phyloP scores from a whole-genome alignment of 75 land plant genomes.

The Isoetes taiwanensis region DNA sequence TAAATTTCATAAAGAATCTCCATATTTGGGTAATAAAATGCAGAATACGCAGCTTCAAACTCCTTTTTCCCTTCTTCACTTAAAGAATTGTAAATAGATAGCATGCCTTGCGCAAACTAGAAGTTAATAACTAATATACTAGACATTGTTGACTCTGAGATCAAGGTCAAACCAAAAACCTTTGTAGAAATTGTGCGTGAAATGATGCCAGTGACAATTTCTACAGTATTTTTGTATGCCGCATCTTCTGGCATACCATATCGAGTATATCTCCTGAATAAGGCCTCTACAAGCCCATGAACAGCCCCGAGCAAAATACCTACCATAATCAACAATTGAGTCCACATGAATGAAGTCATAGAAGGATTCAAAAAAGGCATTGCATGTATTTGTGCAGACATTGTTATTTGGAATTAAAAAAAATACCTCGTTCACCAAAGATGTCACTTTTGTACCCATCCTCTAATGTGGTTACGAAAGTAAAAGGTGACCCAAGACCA shows the following conservation, averaged over 20 bases:
- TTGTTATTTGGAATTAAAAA: not conserved
- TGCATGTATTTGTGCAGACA: not conserved
- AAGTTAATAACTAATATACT: too few relatives aligned
- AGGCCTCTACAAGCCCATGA: slow-evolving; percentile 88
- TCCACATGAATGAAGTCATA: not conserved
- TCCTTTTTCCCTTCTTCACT: slow-evolving; percentile 72
- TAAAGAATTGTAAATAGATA: slow-evolving; percentile 67
- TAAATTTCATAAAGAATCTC: slow-evolving; percentile 92
- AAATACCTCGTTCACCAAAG: slow-evolving; percentile 82
- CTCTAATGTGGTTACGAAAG: slow-evolving; percentile 80
- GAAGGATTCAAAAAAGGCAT: not conserved
- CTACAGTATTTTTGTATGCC: slow-evolving; percentile 97
- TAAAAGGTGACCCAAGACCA: slow-evolving; percentile 85
- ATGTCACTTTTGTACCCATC: slow-evolving; percentile 95
- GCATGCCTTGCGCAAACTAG: slow-evolving; percentile 68
- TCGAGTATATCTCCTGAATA: slow-evolving; percentile 89
- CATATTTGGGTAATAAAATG: slow-evolving; percentile 89
- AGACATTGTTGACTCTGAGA: too few relatives aligned
- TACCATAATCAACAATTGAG: slow-evolving; percentile 13
- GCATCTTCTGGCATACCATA: slow-evolving; percentile 83
- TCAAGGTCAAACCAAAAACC: slow-evolving; percentile 40
- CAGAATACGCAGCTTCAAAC: slow-evolving; percentile 82
- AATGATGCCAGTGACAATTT: slow-evolving; percentile 76
- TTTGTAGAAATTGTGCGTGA: slow-evolving; percentile 84
- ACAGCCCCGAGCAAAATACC: slow-evolving; percentile 96